Conservation (phyloP, 352 stramenopile genomes). For the Pythium aristosporum region DNA sequence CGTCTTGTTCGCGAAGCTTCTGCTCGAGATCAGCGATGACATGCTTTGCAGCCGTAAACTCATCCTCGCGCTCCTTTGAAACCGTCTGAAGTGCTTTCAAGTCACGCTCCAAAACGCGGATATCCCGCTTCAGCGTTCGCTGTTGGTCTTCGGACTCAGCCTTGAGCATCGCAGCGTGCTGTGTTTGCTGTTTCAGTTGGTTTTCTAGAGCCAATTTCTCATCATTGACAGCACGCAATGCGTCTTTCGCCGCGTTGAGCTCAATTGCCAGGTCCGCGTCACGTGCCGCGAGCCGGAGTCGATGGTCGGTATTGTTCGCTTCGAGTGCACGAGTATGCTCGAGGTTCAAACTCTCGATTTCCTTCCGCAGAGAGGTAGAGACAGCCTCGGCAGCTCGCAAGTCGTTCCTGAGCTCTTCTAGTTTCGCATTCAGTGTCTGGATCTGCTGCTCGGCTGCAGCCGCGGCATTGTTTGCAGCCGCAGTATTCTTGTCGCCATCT, state of each 20-base stretch:
- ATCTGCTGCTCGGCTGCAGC: slow-evolving; percentile 29
- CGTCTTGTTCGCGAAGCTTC: slow-evolving; percentile 38
- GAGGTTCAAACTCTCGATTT: neutral
- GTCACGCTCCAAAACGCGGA: slow-evolving; percentile 57
- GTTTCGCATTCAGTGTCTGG: neutral
- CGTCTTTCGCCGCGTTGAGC: neutral
- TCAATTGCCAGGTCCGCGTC: slow-evolving; percentile 10
- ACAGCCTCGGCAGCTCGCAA: neutral
- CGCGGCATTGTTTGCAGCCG: slow-evolving; percentile 19
- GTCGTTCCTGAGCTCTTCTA: neutral
- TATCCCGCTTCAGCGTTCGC: slow-evolving; percentile 51
- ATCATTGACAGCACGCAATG: neutral
- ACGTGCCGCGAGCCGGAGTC: slow-evolving; percentile 11
- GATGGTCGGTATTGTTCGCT: neutral
- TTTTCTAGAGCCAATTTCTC: slow-evolving; percentile 12
- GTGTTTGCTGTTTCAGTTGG: slow-evolving; percentile 18
- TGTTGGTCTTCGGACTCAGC: slow-evolving; percentile 56
- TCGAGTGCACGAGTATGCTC: slow-evolving; percentile 1
- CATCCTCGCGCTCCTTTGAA: slow-evolving; percentile 56
- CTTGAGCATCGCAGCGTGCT: slow-evolving; percentile 21
- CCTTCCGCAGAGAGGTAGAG: neutral
- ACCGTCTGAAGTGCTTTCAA: slow-evolving; percentile 49
- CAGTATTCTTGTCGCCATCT: slow-evolving; percentile 13
- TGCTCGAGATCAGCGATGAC: slow-evolving; percentile 36
- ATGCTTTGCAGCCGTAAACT: slow-evolving; percentile 32